A percentile compares a stretch with the other conserved stretches of the same genome.
Conservation (phyloP, 139 green algal species). For the Chlamydomonas sphaeroides region DNA sequence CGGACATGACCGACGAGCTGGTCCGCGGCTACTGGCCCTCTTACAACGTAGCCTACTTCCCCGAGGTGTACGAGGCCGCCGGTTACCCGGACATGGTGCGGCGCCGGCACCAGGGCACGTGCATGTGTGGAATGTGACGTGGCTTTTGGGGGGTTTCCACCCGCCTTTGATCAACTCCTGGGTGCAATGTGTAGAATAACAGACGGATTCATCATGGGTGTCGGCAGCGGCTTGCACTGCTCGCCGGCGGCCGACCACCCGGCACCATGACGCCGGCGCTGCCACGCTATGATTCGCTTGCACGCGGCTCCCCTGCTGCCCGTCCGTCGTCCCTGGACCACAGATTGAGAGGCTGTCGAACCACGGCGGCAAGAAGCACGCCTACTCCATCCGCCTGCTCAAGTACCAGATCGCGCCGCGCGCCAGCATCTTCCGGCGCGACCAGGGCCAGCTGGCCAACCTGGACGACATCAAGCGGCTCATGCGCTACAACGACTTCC, state of each 20-base stretch:
- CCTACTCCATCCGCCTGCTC: slow-evolving; percentile 57
- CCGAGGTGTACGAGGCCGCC: slow-evolving; percentile 46
- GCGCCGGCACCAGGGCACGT: no score
- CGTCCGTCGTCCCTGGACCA: neutral
- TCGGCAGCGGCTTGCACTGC: neutral
- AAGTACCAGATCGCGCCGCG: slow-evolving; percentile 71
- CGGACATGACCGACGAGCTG: slow-evolving; percentile 60
- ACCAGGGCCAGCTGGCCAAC: slow-evolving; percentile 58
- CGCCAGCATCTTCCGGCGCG: slow-evolving; percentile 80
- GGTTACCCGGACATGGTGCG: slow-evolving; percentile 65
- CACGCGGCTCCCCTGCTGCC: neutral
- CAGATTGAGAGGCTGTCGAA: slow-evolving; percentile 10
- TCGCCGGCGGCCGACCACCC: neutral
- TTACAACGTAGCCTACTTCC: slow-evolving; percentile 79
- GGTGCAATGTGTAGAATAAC: no score
- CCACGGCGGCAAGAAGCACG: slow-evolving; percentile 60
- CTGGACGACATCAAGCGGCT: slow-evolving; percentile 67
- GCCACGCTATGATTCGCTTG: neutral
- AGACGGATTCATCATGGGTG: no score
- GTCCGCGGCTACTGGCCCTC: slow-evolving; percentile 69
- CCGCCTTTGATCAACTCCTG: no score
- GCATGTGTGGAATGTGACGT: no score
- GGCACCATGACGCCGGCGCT: neutral
- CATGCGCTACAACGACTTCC: slow-evolving; percentile 79
- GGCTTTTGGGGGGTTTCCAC: no score